Base-by-base conservation (phyloP, 305 asterid species). In the Fraxinus albicans region DNA sequence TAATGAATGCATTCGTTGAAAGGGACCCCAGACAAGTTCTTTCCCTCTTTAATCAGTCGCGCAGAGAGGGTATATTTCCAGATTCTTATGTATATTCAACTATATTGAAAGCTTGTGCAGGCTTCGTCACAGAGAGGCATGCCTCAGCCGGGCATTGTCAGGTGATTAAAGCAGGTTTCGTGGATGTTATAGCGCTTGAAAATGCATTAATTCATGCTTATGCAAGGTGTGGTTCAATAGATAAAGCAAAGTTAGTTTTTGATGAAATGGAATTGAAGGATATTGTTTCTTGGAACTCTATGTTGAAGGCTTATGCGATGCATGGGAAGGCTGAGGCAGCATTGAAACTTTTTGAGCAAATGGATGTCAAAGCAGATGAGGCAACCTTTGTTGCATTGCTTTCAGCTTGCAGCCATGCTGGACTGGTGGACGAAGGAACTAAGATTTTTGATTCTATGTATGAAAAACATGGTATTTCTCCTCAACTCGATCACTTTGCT, bases 321-420 rank as follows among this genome's bases (percentile, higher is more conserved):
- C 95, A 92, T 73, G 98, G 98, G 44, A 88, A 88, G 84, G 94
- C 94, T 17, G 88, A 87, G 81, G 81, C 78, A 78, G 93, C 94
- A 38, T 77, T 91, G 85, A 44, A 72, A 69, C 81, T 92, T 47
- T 94, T 90, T 76, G 77, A 77, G 31, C 87, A 80, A 82, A 92
- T 92, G 92, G 90, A 91, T 73, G 84, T 90, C 38, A 77, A 80
- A 50, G 94, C 97, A 8, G 95, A 93, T 53, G 91, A 88, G 27
- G 86, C 94, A 65, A 96, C 98, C 78, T 91, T 94, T 76, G 93
- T 92, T 38, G 94, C 99, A 0, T 83, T 96, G 86, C 96, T 96
- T 78, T 89, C 95, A 13, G 94, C 94, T 47, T 96, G 98, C 90
- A 93, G 97, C 86, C 97, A 94, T 90, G 93, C 93, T n/a, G 98